Conservation (phyloP, 2,329 filamentous ascomycete species). For the Talaromyces piceae region DNA sequence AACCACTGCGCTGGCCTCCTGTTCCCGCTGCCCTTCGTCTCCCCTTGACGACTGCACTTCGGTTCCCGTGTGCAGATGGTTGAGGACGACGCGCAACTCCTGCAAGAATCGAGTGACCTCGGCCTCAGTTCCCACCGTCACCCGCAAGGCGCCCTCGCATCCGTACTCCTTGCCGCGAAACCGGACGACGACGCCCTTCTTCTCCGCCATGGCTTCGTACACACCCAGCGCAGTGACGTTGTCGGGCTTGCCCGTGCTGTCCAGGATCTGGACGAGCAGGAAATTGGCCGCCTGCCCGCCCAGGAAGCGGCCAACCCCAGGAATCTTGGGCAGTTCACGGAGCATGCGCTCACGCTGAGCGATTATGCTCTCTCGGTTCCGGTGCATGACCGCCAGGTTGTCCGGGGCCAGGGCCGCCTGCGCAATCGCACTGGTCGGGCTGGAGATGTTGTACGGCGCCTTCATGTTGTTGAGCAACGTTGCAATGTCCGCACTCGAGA, state of each 20-base stretch:
- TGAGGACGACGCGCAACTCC: constrained; percentile 52
- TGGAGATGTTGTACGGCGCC: constrained; percentile 92
- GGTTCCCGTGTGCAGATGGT: constrained; percentile 39
- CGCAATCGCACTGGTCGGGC: constrained; percentile 76
- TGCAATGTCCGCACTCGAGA: constrained; percentile 67
- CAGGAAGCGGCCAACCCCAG: constrained; percentile 70
- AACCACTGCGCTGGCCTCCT: too few species aligned
- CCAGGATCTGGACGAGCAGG: constrained; percentile 78
- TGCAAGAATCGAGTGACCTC: constrained; percentile 74
- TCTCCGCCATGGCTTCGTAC: constrained; percentile 79
- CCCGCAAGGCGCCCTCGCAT: constrained; percentile 78
- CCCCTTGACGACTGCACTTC: constrained; percentile 25
- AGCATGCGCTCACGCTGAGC: constrained; percentile 71
- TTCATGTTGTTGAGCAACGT: constrained; percentile 82
- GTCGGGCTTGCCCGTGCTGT: constrained; percentile 63
- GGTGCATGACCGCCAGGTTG: constrained; percentile 66
- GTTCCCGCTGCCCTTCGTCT: background rate
- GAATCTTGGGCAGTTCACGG: constrained; percentile 62
- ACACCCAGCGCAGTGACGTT: constrained; percentile 71
- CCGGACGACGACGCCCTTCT: constrained; percentile 80
- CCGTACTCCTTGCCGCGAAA: constrained; percentile 91
- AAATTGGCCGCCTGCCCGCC: constrained; percentile 84
- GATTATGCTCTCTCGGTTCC: constrained; percentile 62
- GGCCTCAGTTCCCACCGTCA: constrained; percentile 83
- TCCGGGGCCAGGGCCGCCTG: constrained; percentile 59